Conservation (phyloP, 1,139 yeast genomes). For the Lodderomyces metapsilosis region DNA sequence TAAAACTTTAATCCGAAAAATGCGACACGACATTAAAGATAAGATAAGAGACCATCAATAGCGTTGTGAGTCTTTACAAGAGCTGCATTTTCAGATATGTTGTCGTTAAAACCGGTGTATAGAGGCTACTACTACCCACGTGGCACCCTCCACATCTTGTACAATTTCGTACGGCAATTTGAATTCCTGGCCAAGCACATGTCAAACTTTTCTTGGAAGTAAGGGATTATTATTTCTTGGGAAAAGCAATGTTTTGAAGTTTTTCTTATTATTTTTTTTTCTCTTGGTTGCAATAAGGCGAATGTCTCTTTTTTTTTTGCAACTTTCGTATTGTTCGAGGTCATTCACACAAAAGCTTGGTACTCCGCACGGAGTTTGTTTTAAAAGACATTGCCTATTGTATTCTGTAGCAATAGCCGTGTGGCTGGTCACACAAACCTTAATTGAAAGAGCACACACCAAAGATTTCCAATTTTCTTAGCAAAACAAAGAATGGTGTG, state of each 20-base stretch:
- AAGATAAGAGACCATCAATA: too few relatives aligned
- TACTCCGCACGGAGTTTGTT: background rate
- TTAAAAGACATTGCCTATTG: background rate
- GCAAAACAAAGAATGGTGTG: background rate
- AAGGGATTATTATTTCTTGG: background rate
- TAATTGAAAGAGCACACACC: background rate
- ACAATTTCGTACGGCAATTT: background rate
- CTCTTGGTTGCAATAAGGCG: background rate
- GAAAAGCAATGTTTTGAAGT: background rate
- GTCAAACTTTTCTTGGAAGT: conserved; percentile 1
- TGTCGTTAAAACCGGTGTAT: too few relatives aligned
- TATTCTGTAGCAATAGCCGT: background rate
- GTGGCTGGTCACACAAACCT: background rate
- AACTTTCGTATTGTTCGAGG: background rate
- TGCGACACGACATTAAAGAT: too few relatives aligned
- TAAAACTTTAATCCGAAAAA: background rate
- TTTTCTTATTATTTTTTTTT: background rate
- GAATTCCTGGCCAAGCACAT: background rate
- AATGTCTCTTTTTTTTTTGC: background rate
- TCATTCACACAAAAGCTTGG: conserved; percentile 1
- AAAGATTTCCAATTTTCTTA: background rate
- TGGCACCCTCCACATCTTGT: too few relatives aligned
- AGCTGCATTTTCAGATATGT: too few relatives aligned
- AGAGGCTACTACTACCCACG: too few relatives aligned
- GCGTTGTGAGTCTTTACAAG: too few relatives aligned